phyloP scores from a whole-genome alignment of 2,329 filamentous ascomycete genomes.

The Pseudocercospora eumusae region DNA sequence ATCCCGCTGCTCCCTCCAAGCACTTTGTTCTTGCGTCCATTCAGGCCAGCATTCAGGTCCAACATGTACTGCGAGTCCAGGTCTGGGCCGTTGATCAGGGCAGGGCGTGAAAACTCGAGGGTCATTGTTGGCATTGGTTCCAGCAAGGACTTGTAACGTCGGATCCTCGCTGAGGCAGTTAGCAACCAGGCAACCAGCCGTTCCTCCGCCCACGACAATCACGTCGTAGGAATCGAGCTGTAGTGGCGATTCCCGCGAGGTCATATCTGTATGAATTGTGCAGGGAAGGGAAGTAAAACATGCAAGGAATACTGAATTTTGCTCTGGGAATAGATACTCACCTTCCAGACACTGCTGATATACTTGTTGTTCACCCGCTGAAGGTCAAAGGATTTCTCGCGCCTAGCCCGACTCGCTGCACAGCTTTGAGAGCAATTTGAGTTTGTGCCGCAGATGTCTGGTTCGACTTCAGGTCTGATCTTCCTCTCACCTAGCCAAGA shows the following conservation, averaged over 20 bases:
- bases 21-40: slow-evolving; percentile 33
- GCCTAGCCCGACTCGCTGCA: neutral
- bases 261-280: neutral
- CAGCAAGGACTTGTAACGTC: slow-evolving; percentile 29
- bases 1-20: slow-evolving; percentile 45
- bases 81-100: slow-evolving; percentile 5
- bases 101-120: slow-evolving; percentile 6
- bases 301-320: neutral
- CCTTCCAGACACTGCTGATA: neutral
- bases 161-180: slow-evolving; percentile 27
- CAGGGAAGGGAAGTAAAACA: neutral
- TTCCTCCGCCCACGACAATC: slow-evolving; percentile 35
- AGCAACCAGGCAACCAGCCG: slow-evolving; percentile 33
- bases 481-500: neutral
- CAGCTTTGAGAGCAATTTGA: too few relatives aligned
- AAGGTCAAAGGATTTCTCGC: neutral
- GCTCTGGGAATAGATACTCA: neutral
- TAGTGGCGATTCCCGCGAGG: neutral
- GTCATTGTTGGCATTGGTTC: slow-evolving; percentile 17
- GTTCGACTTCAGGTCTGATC: neutral
- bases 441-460: neutral
- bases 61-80: slow-evolving; percentile 12
- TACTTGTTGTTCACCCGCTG: neutral
- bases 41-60: slow-evolving; percentile 14
- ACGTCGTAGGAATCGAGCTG: slow-evolving; percentile 24